Conservation (phyloP, 2,329 filamentous ascomycete genomes). For the Trichoderma hamatum region DNA sequence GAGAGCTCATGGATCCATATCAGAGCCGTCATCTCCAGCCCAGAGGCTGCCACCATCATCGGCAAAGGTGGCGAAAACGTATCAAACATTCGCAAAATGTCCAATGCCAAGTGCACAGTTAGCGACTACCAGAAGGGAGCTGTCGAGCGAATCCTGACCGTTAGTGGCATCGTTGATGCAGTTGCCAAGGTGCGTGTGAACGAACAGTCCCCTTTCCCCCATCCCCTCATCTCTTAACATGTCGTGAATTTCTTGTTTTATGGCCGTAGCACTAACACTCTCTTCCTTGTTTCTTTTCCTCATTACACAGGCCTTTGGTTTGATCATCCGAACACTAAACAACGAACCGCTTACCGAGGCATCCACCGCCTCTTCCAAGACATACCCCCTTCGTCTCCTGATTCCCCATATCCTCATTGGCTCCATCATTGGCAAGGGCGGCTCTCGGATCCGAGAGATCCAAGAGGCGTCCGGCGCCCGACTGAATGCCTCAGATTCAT, state of each 20-base stretch:
- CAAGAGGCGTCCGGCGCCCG: conserved; percentile 96
- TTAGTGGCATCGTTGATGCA: conserved; percentile 94
- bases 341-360: conserved; percentile 88
- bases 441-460: conserved; percentile 94
- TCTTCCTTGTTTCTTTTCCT: neutral
- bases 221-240: neutral
- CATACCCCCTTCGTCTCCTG: conserved; percentile 91
- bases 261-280: neutral
- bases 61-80: conserved; percentile 99
- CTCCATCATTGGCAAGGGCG: conserved; percentile 97
- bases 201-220: neutral
- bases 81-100: conserved; percentile 91
- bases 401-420: conserved; percentile 97
- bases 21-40: conserved; percentile 93
- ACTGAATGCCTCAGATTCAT: conserved; percentile 93
- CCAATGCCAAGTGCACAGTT: conserved; percentile 96
- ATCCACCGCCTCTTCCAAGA: conserved; percentile 93
- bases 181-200: conserved; percentile 77
- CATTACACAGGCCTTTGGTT: conserved; percentile 77
- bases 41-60: conserved; percentile 96
- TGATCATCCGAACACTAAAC: conserved; percentile 97
- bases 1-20: conserved; percentile 97
- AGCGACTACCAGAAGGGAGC: conserved; percentile 97
- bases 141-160: conserved; percentile 95
- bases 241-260: neutral